phyloP scores from a whole-genome alignment of 257 asterid species.

The Solanum neorickii region DNA sequence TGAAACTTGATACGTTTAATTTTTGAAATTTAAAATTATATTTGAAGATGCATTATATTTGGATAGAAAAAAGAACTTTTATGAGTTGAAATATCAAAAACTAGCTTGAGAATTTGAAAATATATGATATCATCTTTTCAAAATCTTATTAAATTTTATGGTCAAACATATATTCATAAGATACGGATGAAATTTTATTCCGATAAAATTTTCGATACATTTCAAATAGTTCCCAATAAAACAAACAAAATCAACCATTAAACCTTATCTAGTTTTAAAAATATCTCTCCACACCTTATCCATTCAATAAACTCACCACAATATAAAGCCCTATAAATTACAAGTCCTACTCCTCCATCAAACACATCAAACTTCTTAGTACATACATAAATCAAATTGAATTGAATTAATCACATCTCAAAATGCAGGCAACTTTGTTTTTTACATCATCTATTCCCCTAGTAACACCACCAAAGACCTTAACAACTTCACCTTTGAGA shows the following conservation, averaged over 20 bases:
- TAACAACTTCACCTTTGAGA: background rate
- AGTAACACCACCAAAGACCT: background rate
- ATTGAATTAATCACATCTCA: background rate
- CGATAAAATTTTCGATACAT: background rate
- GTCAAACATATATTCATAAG: background rate
- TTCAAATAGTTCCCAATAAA: background rate
- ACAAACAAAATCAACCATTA: background rate
- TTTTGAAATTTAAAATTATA: background rate
- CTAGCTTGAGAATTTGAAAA: background rate
- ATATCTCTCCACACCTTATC: conserved; percentile 14
- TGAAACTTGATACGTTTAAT: background rate
- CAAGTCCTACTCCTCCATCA: background rate
- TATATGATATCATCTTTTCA: background rate
- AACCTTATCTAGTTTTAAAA: conserved; percentile 9
- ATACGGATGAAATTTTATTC: background rate
- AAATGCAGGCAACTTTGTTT: conserved; percentile 14
- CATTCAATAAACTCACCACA: background rate
- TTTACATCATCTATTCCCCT: background rate
- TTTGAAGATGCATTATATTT: background rate
- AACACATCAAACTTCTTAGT: background rate
- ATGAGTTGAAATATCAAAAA: background rate
- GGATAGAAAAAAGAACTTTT: background rate
- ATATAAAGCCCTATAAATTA: background rate
- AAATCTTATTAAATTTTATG: background rate
- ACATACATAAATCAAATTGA: background rate